Evolutionary conservation across 176 grass and related monocot genomes (phyloP), one percentile per base, ranked within the genome.

Genomic region (Puccinellia tenuiflora): DNA sequence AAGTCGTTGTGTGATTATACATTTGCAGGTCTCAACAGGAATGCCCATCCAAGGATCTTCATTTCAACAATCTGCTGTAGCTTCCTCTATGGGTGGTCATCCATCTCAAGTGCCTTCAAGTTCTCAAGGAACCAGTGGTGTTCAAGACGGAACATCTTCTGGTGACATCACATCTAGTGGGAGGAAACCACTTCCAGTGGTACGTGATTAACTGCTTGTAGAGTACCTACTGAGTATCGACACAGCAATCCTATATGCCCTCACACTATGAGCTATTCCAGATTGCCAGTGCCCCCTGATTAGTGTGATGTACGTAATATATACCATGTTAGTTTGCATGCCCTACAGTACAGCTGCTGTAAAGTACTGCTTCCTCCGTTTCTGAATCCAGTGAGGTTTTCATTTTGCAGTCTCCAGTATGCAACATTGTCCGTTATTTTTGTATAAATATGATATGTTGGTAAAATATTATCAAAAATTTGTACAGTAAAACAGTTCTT

Each of bases 121-220:
- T 75, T 80, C 66, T 34, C 82, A 88, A 78, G 87, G 84, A 86
- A 75, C 39, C 37, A 35, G 30, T 86, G 82, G 85, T 83, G 66
- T 85, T 78, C 83, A 83, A 86, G 89, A 84, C 79, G 75, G 83
- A 78, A 24, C 93, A 77, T 64, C 89, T 88, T 88, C 85, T 74
- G 74, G 55, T 62, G 89, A 86, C 21, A 95, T 30, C 83, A 91
- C 75, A 91, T 45, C 77, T 68, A 85, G 39, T 91, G 92, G 83
- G 37, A 87, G 91, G 84, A 96, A 90, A 92, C 91, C 87, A 87
- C 85, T 99, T 75, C 96, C 93, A 91, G 85, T 54, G 87, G 96
- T 98, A 95, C 14, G 50, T 69, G 47, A 48, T 68, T 83, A 62
- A 76, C 35, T 46, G 1, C 38, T 18, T 73, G 43, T 86, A 54